phyloP scores from a whole-genome alignment of 768 basidiomycete genomes.

The Boletus rubroflammeus region DNA sequence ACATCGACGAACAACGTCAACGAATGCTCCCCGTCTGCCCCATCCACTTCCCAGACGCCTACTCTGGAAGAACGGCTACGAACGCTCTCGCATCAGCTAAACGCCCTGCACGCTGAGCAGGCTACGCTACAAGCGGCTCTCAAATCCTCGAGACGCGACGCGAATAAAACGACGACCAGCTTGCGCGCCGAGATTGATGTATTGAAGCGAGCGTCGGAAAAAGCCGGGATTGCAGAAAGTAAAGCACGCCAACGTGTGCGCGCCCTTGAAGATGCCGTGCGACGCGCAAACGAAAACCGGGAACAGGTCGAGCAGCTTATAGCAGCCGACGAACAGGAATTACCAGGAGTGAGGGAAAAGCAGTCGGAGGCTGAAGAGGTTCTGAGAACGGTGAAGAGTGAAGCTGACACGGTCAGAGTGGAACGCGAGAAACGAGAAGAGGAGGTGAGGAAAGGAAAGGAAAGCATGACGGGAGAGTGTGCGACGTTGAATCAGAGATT shows the following conservation, averaged over 20 bases:
- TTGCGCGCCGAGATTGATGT: constrained; percentile 82
- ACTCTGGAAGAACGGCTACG: constrained; percentile 64
- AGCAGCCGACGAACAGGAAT: constrained; percentile 36
- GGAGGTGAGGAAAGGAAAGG: constrained; percentile 50
- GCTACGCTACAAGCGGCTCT: constrained; percentile 64
- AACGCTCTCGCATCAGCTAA: constrained; percentile 67
- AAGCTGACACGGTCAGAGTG: constrained; percentile 43
- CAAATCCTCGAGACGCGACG: constrained; percentile 74
- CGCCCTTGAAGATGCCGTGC: constrained; percentile 85
- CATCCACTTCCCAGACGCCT: constrained; percentile 28
- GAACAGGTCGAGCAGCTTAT: constrained; percentile 42
- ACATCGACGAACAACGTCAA: constrained; percentile 28
- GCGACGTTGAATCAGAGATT: constrained; percentile 52
- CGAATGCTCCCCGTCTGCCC: constrained; percentile 15
- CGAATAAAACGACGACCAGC: constrained; percentile 79
- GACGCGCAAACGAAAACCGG: constrained; percentile 62
- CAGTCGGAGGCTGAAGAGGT: constrained; percentile 41
- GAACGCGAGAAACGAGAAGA: constrained; percentile 49
- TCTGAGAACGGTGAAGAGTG: constrained; percentile 37
- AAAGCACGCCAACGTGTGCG: constrained; percentile 84
- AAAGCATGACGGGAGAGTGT: constrained; percentile 57
- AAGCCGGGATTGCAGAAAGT: constrained; percentile 66
- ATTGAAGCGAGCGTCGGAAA: constrained; percentile 80
- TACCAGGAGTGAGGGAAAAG: constrained; percentile 39
- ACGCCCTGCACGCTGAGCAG: constrained; percentile 60